A percentile compares a stretch with the other conserved stretches of the same genome.
Evolutionary conservation across 441 rosid species (phyloP).

Genomic region (Isatis lusitanica): DNA sequence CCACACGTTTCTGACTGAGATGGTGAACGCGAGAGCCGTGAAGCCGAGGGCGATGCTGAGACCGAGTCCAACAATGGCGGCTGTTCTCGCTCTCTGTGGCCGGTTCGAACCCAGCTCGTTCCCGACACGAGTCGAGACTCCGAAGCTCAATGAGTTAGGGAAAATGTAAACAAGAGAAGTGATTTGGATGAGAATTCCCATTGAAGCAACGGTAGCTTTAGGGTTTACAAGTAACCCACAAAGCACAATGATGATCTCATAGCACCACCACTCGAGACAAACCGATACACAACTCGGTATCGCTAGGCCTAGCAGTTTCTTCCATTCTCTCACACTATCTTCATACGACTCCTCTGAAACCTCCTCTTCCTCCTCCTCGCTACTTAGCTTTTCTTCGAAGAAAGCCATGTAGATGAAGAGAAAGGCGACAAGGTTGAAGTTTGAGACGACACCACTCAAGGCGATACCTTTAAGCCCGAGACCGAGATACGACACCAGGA

Average conservation of each 20-base stretch:
- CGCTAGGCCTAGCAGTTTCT: conserved; percentile 54
- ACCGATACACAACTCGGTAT: conserved; percentile 88
- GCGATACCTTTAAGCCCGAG: conserved; percentile 81
- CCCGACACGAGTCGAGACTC: conserved; percentile 88
- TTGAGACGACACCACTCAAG: conserved; percentile 66
- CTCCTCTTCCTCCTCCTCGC: conserved; percentile 29
- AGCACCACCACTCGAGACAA: conserved; percentile 99
- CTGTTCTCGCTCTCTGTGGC: conserved; percentile 64
- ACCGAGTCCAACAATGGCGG: conserved; percentile 66
- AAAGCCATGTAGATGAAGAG: conserved; percentile 55
- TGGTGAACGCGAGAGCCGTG: conserved; percentile 54
- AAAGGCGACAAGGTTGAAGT: conserved; percentile 60
- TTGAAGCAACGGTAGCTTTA: conserved; percentile 77
- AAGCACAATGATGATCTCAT: conserved; percentile 88
- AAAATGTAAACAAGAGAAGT: conserved; percentile 86
- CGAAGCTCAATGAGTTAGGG: conserved; percentile 85
- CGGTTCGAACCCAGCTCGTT: conserved; percentile 81
- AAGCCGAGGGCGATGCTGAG: conserved; percentile 67
- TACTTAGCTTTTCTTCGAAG: conserved; percentile 39
- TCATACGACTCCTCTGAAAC: conserved; percentile 47
- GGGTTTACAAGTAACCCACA: conserved; percentile 72
- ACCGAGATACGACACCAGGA: conserved; percentile 53
- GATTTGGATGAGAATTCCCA: conserved; percentile 93
- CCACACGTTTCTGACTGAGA: conserved; percentile 66
- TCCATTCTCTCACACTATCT: conserved; percentile 74